Evolutionary conservation across 495 filamentous ascomycete genomes (phyloP), one percentile per base, ranked within the genome.

Genomic region (Xylaria intraflava): DNA sequence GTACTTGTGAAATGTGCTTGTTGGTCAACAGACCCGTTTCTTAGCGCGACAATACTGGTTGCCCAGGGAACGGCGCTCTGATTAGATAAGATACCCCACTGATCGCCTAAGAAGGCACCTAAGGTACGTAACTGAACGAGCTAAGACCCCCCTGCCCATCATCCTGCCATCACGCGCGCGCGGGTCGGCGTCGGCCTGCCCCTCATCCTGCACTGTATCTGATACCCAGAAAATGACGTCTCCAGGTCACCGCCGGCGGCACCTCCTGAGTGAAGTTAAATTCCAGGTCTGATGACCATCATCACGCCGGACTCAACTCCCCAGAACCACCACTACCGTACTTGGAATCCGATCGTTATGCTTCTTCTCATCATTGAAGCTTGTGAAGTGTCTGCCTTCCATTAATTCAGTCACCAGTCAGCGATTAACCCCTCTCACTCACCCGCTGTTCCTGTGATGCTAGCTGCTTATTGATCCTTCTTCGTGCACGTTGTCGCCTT

Each of bases 61-160:
- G 56, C 46, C 41, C 51, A 38, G 49, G 33, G 49, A 56, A 62
- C 56, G 20, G 39, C 16, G 12, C 14, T 42, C 39, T 2, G 2
- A 11, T 2, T 6, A 8, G n/a, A n/a, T n/a, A n/a, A n/a, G n/a
- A 10, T 33, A 33, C 31, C 31, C 31, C 31, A 33, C 31, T 33
- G 8, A 6, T 12, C 14, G 31, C 11, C 10, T 6, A 2, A 2
- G 31, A 2, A 9, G 27, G 9, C 27, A 29, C 27, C 27, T 29
- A 29, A 29, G 27, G 27, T 29, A 29, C 4, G 27, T 29, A 29
- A 4, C 27, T 29, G 9, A n/a, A n/a, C n/a, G n/a, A n/a, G n/a
- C n/a, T n/a, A n/a, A n/a, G n/a, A n/a, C n/a, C n/a, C n/a, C n/a
- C n/a, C n/a, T n/a, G n/a, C n/a, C n/a, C n/a, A n/a, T n/a, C n/a